phyloP scores from a whole-genome alignment of 2,329 filamentous ascomycete genomes.

The Botrytis tulipae region DNA sequence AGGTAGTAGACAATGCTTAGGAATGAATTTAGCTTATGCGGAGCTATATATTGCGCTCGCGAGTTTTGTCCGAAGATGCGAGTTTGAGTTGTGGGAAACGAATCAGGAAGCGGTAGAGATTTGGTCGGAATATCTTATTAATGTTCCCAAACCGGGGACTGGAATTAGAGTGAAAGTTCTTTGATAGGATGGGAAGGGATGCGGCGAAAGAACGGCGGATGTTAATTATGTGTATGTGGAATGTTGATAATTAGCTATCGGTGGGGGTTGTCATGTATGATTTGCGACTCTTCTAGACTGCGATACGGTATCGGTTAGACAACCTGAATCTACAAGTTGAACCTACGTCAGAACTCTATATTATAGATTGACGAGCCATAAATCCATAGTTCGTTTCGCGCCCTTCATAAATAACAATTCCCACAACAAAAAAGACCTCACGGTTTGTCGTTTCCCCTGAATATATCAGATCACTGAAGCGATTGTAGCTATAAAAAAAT shows the following conservation, averaged over 20 bases:
- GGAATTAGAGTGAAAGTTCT: conserved; percentile 17
- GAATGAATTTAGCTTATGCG: conserved; percentile 33
- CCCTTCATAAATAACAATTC: not conserved
- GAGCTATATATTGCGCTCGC: conserved; percentile 21
- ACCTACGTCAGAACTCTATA: not conserved
- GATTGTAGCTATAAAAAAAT: fast-evolving
- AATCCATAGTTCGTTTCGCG: not conserved
- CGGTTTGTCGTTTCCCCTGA: not conserved
- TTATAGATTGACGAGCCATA: not conserved
- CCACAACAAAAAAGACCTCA: not conserved
- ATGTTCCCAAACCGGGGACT: not conserved
- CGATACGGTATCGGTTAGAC: not conserved
- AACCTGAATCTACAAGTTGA: not conserved
- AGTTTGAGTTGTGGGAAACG: conserved; percentile 15
- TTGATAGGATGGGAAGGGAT: not conserved
- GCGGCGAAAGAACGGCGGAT: no score
- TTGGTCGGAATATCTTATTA: conserved; percentile 6
- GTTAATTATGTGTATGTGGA: not conserved
- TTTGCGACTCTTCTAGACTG: not conserved
- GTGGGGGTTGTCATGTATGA: no score
- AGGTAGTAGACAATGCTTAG: conserved; percentile 45
- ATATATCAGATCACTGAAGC: not conserved
- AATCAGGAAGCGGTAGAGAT: conserved; percentile 9
- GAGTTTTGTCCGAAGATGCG: conserved; percentile 5
- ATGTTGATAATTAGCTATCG: not conserved